Conservation (phyloP, 2,329 filamentous ascomycete species). For the Pseudocercospora macadamiae region DNA sequence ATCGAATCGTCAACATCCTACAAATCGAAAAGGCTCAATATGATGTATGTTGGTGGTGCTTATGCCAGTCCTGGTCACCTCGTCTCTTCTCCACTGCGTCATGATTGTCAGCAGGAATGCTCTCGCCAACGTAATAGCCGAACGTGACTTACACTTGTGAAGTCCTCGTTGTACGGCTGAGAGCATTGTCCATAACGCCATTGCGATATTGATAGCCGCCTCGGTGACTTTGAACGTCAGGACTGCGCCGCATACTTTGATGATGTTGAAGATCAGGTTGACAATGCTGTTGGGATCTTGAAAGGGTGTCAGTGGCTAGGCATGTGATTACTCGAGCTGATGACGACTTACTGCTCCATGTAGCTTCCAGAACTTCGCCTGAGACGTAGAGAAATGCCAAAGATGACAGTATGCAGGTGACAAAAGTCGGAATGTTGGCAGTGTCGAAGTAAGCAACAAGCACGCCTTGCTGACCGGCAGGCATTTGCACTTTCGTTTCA, state of each 20-base stretch:
- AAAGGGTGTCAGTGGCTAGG: neutral
- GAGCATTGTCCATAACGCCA: constrained; percentile 1
- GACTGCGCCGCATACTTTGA: neutral
- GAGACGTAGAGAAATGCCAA: constrained; percentile 1
- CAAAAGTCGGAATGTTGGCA: constrained; percentile 4
- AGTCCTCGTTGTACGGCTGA: neutral
- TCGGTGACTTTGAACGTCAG: neutral
- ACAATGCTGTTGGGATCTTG: constrained; percentile 1
- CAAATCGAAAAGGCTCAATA: neutral
- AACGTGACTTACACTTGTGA: constrained; percentile 1
- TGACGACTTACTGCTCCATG: constrained; percentile 1
- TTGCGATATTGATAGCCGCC: neutral
- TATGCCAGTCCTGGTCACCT: constrained; percentile 1
- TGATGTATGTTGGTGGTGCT: neutral
- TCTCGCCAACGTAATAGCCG: neutral
- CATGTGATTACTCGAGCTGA: neutral
- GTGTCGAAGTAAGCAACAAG: neutral
- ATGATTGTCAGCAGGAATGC: neutral
- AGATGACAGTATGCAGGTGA: neutral
- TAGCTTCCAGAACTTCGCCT: neutral
- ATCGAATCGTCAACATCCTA: neutral
- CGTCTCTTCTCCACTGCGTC: constrained; percentile 2
- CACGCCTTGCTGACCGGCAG: neutral
- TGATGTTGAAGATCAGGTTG: neutral
- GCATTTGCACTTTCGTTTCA: neutral